Evolutionary conservation across 495 filamentous ascomycete species (phyloP).

Genomic region (Margaritispora aquatica): DNA sequence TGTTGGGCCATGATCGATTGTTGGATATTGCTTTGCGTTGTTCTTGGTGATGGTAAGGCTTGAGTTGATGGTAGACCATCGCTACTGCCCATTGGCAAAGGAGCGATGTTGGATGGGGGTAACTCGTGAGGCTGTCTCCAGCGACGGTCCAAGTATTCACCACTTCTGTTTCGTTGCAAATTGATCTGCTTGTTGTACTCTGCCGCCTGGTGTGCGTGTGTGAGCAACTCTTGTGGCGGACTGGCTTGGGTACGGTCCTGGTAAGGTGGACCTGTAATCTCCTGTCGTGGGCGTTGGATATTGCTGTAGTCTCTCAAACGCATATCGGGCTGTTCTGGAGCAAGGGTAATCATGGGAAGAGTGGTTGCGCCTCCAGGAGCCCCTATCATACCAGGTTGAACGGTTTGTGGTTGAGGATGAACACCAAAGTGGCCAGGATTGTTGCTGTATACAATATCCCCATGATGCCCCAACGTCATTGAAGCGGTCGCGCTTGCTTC

Average conservation of each 20-base stretch:
- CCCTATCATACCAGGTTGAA: conserved; percentile 65
- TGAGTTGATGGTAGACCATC: conserved; percentile 35
- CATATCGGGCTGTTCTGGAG: conserved; percentile 68
- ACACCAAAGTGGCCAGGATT: conserved; percentile 53
- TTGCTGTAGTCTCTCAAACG: conserved; percentile 75
- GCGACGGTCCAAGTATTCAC: conserved; percentile 66
- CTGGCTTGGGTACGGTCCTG: conserved; percentile 79
- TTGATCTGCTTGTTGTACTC: conserved; percentile 84
- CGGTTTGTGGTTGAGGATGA: conserved; percentile 56
- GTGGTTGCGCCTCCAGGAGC: conserved; percentile 57
- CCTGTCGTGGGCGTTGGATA: conserved; percentile 81
- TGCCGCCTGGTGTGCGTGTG: conserved; percentile 79
- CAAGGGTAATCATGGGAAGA: conserved; percentile 80
- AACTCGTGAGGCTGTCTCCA: conserved; percentile 75
- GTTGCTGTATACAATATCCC: conserved; percentile 77
- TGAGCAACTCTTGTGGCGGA: conserved; percentile 74
- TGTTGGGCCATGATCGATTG: conserved; percentile 23
- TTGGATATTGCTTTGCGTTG: conserved; percentile 19
- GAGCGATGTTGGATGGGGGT: conserved; percentile 31
- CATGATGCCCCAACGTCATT: conserved; percentile 54
- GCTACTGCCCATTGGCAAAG: conserved; percentile 39
- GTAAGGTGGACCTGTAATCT: conserved; percentile 82
- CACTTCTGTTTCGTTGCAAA: conserved; percentile 66
- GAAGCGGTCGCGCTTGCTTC: conserved; percentile 35
- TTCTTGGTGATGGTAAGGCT: conserved; percentile 24